These are phyloP conservation scores for Agaricus blazei DNA, from an alignment of 768 basidiomycete species.

Conservation along the genomic window DNA sequence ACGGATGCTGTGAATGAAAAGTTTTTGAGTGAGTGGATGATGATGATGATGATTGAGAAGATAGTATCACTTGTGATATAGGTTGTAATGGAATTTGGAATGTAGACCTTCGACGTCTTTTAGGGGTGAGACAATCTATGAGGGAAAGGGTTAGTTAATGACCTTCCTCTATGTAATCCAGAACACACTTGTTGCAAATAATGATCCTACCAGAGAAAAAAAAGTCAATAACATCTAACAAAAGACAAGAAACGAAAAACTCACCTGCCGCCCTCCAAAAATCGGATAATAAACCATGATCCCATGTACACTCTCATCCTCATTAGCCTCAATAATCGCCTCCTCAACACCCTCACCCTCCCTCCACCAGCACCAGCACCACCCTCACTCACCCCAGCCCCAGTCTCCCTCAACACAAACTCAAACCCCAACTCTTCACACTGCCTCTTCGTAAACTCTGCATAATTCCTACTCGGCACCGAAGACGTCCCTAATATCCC, in stretches of 20 bases:
- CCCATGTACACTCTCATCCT: slow-evolving; percentile 78
- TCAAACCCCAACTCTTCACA: slow-evolving; percentile 86
- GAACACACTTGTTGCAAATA: slow-evolving; percentile 84
- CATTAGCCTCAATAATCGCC: slow-evolving; percentile 93
- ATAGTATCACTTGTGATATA: slow-evolving; percentile 82
- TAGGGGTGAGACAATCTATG: slow-evolving; percentile 83
- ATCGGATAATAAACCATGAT: slow-evolving; percentile 99
- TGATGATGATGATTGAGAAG: neutral
- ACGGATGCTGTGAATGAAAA: slow-evolving; percentile 63
- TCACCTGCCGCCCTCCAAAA: slow-evolving; percentile 82
- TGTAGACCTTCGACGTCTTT: slow-evolving; percentile 98
- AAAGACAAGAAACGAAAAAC: slow-evolving; percentile 18
- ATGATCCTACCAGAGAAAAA: slow-evolving; percentile 59
- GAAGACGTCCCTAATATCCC: slow-evolving; percentile 88
- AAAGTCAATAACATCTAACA: neutral
- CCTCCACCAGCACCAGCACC: slow-evolving; percentile 55
- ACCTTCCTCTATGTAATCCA: neutral
- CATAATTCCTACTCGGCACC: slow-evolving; percentile 75
- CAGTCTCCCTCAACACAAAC: slow-evolving; percentile 75
- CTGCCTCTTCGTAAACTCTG: slow-evolving; percentile 88
- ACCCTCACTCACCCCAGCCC: slow-evolving; percentile 83
- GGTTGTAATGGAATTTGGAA: slow-evolving; percentile 92
- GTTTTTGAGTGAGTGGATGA: neutral
- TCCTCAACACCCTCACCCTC: slow-evolving; percentile 93
- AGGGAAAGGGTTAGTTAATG: neutral